phyloP scores from a whole-genome alignment of 2,329 filamentous ascomycete genomes.

The Rachicladosporium sp. region DNA sequence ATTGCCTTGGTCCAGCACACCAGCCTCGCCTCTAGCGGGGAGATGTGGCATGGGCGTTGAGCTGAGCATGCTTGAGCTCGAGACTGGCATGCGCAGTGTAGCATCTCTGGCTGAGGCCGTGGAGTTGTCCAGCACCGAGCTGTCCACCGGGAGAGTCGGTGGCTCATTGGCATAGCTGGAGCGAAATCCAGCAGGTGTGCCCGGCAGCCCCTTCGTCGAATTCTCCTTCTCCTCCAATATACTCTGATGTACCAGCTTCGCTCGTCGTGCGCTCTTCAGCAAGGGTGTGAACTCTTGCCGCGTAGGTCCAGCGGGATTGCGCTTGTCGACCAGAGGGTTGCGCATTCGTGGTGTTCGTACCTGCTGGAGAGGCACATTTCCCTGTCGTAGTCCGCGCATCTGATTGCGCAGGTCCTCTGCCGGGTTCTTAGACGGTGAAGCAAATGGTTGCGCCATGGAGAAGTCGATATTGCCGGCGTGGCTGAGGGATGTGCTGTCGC shows the following conservation, averaged over 20 bases:
- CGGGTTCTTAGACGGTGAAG: conserved; percentile 59
- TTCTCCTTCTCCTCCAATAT: conserved; percentile 27
- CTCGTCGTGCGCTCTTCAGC: conserved; percentile 69
- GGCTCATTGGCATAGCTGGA: conserved; percentile 46
- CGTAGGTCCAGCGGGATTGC: conserved; percentile 37
- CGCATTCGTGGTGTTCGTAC: conserved; percentile 57
- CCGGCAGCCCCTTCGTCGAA: conserved; percentile 31
- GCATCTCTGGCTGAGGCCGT: conserved; percentile 47
- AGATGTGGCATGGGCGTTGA: conserved; percentile 70
- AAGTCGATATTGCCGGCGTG: conserved; percentile 62
- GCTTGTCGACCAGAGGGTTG: conserved; percentile 56
- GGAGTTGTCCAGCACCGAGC: conserved; percentile 53
- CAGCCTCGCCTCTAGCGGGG: conserved; percentile 45
- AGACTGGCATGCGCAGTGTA: conserved; percentile 64
- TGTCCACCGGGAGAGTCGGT: conserved; percentile 65
- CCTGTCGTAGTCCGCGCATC: conserved; percentile 52
- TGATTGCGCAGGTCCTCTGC: conserved; percentile 61
- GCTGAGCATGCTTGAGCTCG: conserved; percentile 61
- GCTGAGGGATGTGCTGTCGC: conserved; percentile 70
- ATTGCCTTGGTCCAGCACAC: conserved; percentile 69
- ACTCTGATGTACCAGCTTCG: conserved; percentile 38
- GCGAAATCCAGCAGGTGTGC: conserved; percentile 57
- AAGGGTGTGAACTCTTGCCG: conserved; percentile 84
- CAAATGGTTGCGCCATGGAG: conserved; percentile 78
- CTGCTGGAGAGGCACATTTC: conserved; percentile 28